Percentiles rank a stretch among this genome's conserved stretches.
These are phyloP conservation scores for Suillus hirtellus DNA, from an alignment of 768 basidiomycete genomes.

Conservation along the genomic window DNA sequence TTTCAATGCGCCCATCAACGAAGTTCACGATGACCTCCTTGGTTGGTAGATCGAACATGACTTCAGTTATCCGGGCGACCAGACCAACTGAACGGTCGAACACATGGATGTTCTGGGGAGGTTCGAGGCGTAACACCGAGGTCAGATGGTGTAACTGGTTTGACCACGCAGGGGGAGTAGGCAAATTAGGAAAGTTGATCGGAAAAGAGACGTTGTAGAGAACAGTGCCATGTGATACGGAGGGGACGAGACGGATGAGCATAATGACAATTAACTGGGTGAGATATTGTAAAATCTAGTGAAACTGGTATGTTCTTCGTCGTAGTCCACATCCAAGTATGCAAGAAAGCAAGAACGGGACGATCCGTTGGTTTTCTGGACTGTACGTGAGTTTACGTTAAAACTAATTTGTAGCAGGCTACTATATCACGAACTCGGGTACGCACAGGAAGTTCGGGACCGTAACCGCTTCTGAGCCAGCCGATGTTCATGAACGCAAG, in stretches of 20 bases:
- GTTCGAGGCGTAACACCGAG: slow-evolving; percentile 50
- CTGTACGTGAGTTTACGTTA: slow-evolving; percentile 35
- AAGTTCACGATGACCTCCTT: slow-evolving; percentile 53
- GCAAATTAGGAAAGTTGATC: slow-evolving; percentile 35
- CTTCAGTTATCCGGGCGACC: slow-evolving; percentile 53
- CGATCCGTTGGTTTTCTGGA: slow-evolving; percentile 30
- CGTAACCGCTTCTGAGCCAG: neutral
- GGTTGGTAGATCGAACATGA: slow-evolving; percentile 59
- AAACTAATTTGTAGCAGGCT: neutral
- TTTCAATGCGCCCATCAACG: slow-evolving; percentile 53
- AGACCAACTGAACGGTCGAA: slow-evolving; percentile 63
- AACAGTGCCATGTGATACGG: slow-evolving; percentile 50
- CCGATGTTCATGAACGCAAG: neutral
- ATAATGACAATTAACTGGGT: slow-evolving; percentile 39
- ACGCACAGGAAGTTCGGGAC: slow-evolving; percentile 7
- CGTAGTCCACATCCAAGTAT: slow-evolving; percentile 32
- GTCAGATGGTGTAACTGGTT: slow-evolving; percentile 51
- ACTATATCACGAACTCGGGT: slow-evolving; percentile 3
- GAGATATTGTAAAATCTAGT: slow-evolving; percentile 27
- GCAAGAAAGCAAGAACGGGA: slow-evolving; percentile 16
- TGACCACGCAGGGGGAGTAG: slow-evolving; percentile 53
- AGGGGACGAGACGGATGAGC: slow-evolving; percentile 56
- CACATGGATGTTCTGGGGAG: slow-evolving; percentile 53
- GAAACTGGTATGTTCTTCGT: slow-evolving; percentile 14
- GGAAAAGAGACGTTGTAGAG: slow-evolving; percentile 60